Evolutionary conservation across 2,329 filamentous ascomycete genomes (phyloP), one percentile per base, ranked within the genome.

Genomic region (Xylariaceae sp.): DNA sequence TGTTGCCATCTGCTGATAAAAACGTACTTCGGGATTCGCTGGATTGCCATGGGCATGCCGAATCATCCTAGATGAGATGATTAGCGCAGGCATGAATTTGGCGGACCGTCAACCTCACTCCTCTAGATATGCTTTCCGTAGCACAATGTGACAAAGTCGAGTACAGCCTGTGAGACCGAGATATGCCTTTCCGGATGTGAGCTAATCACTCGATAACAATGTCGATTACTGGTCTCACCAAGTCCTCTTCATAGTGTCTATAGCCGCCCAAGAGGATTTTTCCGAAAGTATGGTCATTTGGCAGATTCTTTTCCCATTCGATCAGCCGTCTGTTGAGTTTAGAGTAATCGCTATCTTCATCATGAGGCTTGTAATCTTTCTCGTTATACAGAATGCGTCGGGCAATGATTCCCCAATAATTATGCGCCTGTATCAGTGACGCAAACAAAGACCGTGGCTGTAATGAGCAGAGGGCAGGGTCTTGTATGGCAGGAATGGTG

Each of bases 81-180:
- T 38, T 36, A 45, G 22, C 18, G 22, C n/a, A 16, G 32, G 19
- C 15, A 28, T 19, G 17, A 13, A 6, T 28, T 24, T 2, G 9
- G 18, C 4, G 15, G n/a, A 34, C 8, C 12, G 4, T n/a, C 37
- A 19, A 28, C 52, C 67, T 37, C 59, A 77, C 73, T 76, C 69
- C 35, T 66, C 61, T 33, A 78, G 52, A 50, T 78, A 78, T n/a
- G 73, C 68, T 40, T 73, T 72, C 15, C 76, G 68, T 17, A 78
- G 59, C 12, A 79, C 69, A 40, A 79, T 78, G 43, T 79, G 76
- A 54, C 74, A 78, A 4, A 79, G 66, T 3, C 75, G 68, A 2
- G 73, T 68, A 40, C 74, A 70, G 63, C 77, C 77, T 3, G 74
- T 77, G 4, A 78, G 68, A 32, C 71, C 71, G 9, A 78, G 64